Evolutionary conservation across 202 grass and related monocot species (phyloP).

Genomic region (Zoysia matrella): DNA sequence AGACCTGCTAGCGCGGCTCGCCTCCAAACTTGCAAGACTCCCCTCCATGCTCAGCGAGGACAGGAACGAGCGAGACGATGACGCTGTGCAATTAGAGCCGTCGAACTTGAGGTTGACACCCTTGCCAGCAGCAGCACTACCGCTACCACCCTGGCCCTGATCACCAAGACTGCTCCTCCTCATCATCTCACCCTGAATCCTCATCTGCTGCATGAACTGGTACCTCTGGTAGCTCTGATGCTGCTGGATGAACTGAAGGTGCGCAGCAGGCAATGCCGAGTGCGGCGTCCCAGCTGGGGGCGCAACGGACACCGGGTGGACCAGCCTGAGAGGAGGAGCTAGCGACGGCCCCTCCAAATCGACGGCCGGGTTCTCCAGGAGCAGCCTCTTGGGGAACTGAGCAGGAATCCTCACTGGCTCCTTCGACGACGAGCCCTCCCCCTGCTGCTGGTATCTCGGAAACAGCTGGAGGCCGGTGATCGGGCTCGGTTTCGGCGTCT

Average conservation of each 20-base stretch:
- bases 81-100: constrained; percentile 67
- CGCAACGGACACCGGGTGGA: constrained; percentile 58
- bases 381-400: constrained; percentile 63
- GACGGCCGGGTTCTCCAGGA: constrained; percentile 51
- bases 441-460: constrained; percentile 44
- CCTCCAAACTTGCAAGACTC: background rate
- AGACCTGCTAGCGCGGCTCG: constrained; percentile 14
- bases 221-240: constrained; percentile 80
- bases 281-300: constrained; percentile 24
- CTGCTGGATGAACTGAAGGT: constrained; percentile 86
- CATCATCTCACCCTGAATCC: constrained; percentile 78
- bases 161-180: constrained; percentile 56
- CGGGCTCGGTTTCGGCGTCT: constrained; percentile 1
- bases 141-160: constrained; percentile 10
- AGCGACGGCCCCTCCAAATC: background rate
- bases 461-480: constrained; percentile 65
- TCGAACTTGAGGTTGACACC: constrained; percentile 72
- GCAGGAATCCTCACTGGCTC: constrained; percentile 38
- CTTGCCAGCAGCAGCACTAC: too few species aligned
- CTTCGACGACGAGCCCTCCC: background rate
- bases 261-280: constrained; percentile 48
- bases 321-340: constrained; percentile 28
- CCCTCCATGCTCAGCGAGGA: constrained; percentile 53
- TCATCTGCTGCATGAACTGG: constrained; percentile 74
- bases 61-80: constrained; percentile 62